Percentiles rank a stretch among this genome's conserved stretches.
Conservation (phyloP, 192 early-diverging fungal species). For the Podochytrium sp. region DNA sequence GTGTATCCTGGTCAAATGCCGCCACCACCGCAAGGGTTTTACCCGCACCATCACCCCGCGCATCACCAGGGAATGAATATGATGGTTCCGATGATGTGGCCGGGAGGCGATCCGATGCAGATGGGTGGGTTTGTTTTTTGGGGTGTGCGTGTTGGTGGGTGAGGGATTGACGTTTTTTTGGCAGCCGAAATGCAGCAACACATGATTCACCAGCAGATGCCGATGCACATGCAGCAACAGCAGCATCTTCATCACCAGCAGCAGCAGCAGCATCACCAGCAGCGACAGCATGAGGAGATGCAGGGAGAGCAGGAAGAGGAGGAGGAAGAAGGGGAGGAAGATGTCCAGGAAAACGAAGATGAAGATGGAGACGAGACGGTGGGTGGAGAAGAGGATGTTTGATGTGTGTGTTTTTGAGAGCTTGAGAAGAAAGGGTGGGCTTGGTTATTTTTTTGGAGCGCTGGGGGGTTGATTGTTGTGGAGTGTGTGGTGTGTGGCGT, state of each 20-base stretch:
- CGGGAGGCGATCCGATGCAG: slow-evolving; percentile 30
- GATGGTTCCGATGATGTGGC: slow-evolving; percentile 10
- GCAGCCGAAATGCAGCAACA: slow-evolving; percentile 28
- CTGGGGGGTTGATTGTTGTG: too few relatives aligned
- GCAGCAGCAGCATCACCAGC: neutral
- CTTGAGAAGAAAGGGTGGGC: too few relatives aligned
- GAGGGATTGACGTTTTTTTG: neutral
- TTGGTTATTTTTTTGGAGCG: too few relatives aligned
- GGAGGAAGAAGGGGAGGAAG: neutral
- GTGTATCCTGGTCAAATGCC: slow-evolving; percentile 21
- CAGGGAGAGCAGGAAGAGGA: slow-evolving; percentile 6
- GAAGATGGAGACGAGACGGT: neutral
- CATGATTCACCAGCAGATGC: slow-evolving; percentile 19
- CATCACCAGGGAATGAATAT: slow-evolving; percentile 4
- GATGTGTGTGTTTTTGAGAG: neutral
- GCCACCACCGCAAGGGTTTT: slow-evolving; percentile 25
- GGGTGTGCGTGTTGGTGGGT: neutral
- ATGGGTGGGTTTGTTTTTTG: slow-evolving; percentile 19
- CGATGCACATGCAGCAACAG: neutral
- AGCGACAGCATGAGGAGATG: neutral
- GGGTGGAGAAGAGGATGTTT: neutral
- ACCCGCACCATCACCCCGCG: slow-evolving; percentile 20
- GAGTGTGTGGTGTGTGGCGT: too few relatives aligned
- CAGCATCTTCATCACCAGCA: neutral
- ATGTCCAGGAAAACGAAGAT: neutral